phyloP scores from a whole-genome alignment of 2,329 filamentous ascomycete genomes.

The Xylariaceae sp. region DNA sequence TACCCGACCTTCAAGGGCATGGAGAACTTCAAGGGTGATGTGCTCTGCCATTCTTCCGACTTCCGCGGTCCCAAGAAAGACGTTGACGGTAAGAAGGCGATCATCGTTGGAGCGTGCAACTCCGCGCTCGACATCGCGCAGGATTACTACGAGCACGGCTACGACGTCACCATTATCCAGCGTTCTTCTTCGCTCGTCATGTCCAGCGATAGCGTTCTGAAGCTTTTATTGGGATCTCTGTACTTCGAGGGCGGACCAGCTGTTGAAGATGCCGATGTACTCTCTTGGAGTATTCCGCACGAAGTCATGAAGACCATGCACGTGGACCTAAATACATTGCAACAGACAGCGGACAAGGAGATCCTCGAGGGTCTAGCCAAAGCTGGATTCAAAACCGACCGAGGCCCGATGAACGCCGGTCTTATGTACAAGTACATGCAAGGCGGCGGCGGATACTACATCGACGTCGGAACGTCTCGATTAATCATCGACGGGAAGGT shows the following conservation, averaged over 20 bases:
- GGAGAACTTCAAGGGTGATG: constrained; percentile 45
- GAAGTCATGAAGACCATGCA: constrained; percentile 57
- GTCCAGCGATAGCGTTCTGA: constrained; percentile 43
- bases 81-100: constrained; percentile 42
- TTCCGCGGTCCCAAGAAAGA: constrained; percentile 41
- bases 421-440: constrained; percentile 55
- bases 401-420: constrained; percentile 49
- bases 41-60: constrained; percentile 50
- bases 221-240: constrained; percentile 48
- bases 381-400: constrained; percentile 54
- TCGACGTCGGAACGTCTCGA: constrained; percentile 49
- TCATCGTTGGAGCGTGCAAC: constrained; percentile 55
- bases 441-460: constrained; percentile 56
- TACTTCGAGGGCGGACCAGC: constrained; percentile 50
- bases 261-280: constrained; percentile 60
- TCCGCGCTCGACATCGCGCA: constrained; percentile 55
- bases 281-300: constrained; percentile 51
- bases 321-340: constrained; percentile 36
- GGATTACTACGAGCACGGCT: constrained; percentile 53
- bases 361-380: constrained; percentile 45
- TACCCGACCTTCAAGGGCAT: constrained; percentile 52
- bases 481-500: constrained; percentile 53
- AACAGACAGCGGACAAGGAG: constrained; percentile 33
- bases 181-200: constrained; percentile 53
- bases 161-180: constrained; percentile 56